A percentile compares a stretch with the other conserved stretches of the same genome.
Conservation (phyloP, 306 rosid genomes). For the Medicago ruthenica region DNA sequence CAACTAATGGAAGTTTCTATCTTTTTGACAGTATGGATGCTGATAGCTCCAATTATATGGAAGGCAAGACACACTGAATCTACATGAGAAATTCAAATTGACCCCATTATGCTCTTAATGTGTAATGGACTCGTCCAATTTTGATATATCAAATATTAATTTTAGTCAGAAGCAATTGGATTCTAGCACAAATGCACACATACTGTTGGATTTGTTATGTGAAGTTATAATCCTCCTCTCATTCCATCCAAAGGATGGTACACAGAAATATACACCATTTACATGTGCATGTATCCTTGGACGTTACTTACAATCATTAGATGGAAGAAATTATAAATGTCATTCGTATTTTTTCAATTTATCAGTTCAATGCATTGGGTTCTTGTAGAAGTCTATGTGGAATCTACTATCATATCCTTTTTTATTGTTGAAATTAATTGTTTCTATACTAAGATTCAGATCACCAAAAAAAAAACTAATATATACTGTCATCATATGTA, state of each 20-base stretch:
- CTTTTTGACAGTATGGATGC: slow-evolving; percentile 81
- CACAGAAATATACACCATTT: slow-evolving; percentile 31
- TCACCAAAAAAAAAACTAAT: background rate
- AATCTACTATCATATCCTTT: background rate
- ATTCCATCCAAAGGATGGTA: slow-evolving; percentile 17
- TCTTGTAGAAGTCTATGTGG: background rate
- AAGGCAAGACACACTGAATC: slow-evolving; percentile 61
- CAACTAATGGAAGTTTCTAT: background rate
- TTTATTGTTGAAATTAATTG: background rate
- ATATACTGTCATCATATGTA: slow-evolving; percentile 12
- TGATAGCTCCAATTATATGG: slow-evolving; percentile 82
- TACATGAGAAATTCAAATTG: slow-evolving; percentile 39
- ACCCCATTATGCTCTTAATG: slow-evolving; percentile 17
- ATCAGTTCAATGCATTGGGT: background rate
- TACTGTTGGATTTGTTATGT: slow-evolving; percentile 19
- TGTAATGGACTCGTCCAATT: slow-evolving; percentile 36
- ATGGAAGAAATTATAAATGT: slow-evolving; percentile 27
- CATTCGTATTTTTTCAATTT: slow-evolving; percentile 17
- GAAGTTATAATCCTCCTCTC: slow-evolving; percentile 36
- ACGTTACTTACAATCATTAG: slow-evolving; percentile 32
- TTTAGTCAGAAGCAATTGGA: slow-evolving; percentile 30
- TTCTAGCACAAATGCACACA: slow-evolving; percentile 34
- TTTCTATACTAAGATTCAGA: too few species aligned
- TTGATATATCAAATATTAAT: slow-evolving; percentile 24
- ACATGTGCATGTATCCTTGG: slow-evolving; percentile 8